Evolutionary conservation across 768 basidiomycete species (phyloP).

Genomic region (Suillus spraguei): DNA sequence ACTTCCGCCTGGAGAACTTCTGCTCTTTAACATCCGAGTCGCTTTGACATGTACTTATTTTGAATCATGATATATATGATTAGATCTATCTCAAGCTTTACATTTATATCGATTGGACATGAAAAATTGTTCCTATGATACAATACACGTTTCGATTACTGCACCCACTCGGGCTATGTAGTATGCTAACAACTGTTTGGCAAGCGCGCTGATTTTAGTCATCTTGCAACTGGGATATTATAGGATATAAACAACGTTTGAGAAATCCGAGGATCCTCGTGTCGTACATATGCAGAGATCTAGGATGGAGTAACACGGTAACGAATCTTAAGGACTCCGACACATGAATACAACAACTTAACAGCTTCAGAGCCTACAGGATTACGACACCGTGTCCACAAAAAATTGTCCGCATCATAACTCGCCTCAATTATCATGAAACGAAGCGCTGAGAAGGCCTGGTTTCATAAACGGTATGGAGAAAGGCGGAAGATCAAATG

Average conservation of each 20-base stretch:
- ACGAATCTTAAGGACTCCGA: neutral
- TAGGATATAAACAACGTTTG: neutral
- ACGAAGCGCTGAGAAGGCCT: neutral
- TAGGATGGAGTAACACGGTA: neutral
- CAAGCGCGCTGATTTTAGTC: neutral
- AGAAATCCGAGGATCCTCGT: neutral
- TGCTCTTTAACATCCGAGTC: neutral
- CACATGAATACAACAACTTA: too few relatives aligned
- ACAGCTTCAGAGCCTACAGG: neutral
- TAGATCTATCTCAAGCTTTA: neutral
- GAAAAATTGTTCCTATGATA: neutral
- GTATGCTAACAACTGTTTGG: neutral
- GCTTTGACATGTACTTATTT: neutral
- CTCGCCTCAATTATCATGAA: neutral
- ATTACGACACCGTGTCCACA: neutral
- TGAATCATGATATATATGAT: neutral
- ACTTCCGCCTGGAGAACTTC: neutral
- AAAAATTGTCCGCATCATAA: neutral
- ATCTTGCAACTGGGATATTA: neutral
- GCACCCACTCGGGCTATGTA: neutral
- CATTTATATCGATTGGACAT: neutral
- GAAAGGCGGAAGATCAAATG: constrained; percentile 7
- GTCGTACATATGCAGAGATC: neutral
- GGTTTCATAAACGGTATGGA: neutral
- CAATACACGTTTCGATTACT: neutral